Conservation (phyloP, 305 asterid species). For the Stenogyne calaminthoides region DNA sequence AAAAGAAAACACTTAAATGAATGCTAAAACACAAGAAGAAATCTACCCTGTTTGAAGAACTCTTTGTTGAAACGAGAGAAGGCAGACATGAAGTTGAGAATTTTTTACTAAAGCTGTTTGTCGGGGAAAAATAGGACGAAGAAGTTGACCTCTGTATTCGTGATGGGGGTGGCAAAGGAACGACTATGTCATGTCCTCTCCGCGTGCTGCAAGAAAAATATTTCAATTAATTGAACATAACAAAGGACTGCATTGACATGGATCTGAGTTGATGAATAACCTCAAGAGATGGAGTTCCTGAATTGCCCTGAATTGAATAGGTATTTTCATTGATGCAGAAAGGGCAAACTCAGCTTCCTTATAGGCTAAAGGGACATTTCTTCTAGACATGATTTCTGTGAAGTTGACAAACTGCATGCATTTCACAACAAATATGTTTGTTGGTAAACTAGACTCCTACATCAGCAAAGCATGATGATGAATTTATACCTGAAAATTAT, state of each 20-base stretch:
- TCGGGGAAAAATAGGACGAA: constrained; percentile 11
- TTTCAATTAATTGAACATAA: neutral
- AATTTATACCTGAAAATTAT: constrained; percentile 52
- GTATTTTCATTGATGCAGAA: constrained; percentile 61
- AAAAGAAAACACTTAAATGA: neutral
- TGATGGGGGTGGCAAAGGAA: constrained; percentile 55
- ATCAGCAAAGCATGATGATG: constrained; percentile 3
- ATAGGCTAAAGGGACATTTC: constrained; percentile 35
- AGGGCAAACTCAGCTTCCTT: constrained; percentile 55
- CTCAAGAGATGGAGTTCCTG: constrained; percentile 52
- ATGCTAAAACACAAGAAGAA: neutral
- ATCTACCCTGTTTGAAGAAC: constrained; percentile 35
- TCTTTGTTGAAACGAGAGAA: constrained; percentile 35
- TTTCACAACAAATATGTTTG: neutral
- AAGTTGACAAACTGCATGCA: constrained; percentile 57
- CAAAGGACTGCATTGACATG: neutral
- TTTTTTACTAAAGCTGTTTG: constrained; percentile 35
- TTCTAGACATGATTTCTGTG: constrained; percentile 65
- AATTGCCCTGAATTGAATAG: constrained; percentile 55
- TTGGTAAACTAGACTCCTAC: neutral
- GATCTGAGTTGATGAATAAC: constrained; percentile 23
- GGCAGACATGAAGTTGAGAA: constrained; percentile 33
- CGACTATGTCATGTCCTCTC: constrained; percentile 29
- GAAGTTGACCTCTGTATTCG: constrained; percentile 22
- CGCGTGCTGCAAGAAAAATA: constrained; percentile 9